Percentiles rank a stretch among this genome's conserved stretches.
Conservation (phyloP, 495 filamentous ascomycete genomes). For the Xylaria acuta region DNA sequence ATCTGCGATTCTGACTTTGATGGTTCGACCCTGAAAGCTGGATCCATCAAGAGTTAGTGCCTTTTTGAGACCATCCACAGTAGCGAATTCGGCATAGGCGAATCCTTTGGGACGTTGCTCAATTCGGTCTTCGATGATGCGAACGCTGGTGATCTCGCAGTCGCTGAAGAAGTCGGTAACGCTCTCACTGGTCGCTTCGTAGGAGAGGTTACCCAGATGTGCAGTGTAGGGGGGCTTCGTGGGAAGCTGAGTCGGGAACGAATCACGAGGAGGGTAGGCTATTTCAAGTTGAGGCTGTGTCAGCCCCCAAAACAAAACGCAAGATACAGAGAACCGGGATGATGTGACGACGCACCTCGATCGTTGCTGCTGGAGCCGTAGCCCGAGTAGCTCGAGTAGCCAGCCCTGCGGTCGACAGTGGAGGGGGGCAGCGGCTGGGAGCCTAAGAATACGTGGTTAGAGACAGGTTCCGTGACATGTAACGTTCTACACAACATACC, state of each 20-base stretch:
- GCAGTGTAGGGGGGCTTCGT: constrained; percentile 92
- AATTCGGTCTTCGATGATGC: constrained; percentile 94
- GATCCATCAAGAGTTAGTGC: constrained; percentile 82
- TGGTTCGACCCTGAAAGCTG: constrained; percentile 82
- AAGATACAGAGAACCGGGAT: not conserved
- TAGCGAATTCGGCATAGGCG: constrained; percentile 93
- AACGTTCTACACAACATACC: constrained; percentile 53
- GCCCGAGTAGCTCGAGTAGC: constrained; percentile 39
- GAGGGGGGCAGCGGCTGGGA: constrained; percentile 53
- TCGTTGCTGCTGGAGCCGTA: constrained; percentile 33
- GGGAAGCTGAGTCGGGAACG: constrained; percentile 75
- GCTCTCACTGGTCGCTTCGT: constrained; percentile 82
- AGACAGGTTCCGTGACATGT: not conserved
- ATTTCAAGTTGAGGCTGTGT: not conserved
- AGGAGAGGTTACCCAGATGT: constrained; percentile 95
- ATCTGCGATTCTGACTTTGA: constrained; percentile 73
- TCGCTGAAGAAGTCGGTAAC: constrained; percentile 83
- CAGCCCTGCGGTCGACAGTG: constrained; percentile 46
- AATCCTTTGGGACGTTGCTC: constrained; percentile 94
- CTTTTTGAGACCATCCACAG: constrained; percentile 87
- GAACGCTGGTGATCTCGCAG: constrained; percentile 85
- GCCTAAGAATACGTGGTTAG: constrained; percentile 37
- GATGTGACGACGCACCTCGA: constrained; percentile 40
- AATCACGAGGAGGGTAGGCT: constrained; percentile 76
- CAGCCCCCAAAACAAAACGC: not conserved